Base-by-base conservation (phyloP, 129 eudicot species). In the Logfia minima region DNA sequence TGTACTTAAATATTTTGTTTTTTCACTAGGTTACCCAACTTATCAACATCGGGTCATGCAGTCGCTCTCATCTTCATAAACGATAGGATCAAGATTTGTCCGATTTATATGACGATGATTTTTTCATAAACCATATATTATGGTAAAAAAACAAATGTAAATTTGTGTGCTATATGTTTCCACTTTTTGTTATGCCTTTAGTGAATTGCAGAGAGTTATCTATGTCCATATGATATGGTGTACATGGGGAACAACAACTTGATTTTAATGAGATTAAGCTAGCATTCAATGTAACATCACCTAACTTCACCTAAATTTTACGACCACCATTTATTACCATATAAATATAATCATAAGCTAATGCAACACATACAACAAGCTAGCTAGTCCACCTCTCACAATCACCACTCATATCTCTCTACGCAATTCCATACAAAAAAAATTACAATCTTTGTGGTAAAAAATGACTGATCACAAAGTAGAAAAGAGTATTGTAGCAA, bases 391-490 rank as follows among this genome's bases (percentile, higher is more conserved):
- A 43, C 5, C 77, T 22, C 52, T 80, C 83, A 77, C 81, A 77
- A 69, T 69, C 79, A 35, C 75, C 67, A 74, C 66, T 31, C 45
- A 31, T 21, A 22, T 75, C 41, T 58, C 48, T 31, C 17, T 75
- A 56, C 75, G 66, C 64, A 74, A 74, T 41, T 72, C 21, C 68
- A 65, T n/a, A 65, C 14, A 60, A 10, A 4, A 21, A 41, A 2
- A 13, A 23, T 61, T 78, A 29, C 70, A 61, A 45, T 76, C 74
- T 73, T 56, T 67, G 41, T 74, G 43, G 17, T 41, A 43, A 75
- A 43, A 8, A 51, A 84, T 85, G 91, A 82, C 74, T 18, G 86
- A 84, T 48, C 55, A 13, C 66, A 87, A 75, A 74, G 52, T 31
- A 26, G 83, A 69, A 56, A 86, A 75, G 43, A 68, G 32, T 22